Evolutionary conservation across 768 basidiomycete genomes (phyloP).

Genomic region (Pholiota microspora): DNA sequence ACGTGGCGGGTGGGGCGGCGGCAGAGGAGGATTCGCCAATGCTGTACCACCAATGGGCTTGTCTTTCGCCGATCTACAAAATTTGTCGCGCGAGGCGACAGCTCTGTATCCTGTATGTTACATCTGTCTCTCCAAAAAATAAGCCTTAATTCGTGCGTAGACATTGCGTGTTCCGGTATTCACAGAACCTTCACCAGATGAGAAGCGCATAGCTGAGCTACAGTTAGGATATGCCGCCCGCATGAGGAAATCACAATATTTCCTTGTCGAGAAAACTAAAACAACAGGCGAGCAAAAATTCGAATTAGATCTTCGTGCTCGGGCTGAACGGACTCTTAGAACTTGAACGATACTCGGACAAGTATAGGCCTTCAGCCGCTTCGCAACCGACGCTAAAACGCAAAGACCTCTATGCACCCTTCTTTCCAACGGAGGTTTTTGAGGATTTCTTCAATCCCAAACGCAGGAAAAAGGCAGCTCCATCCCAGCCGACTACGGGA

Average conservation of each 20-base stretch:
- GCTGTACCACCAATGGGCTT: constrained; percentile 74
- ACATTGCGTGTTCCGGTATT: constrained; percentile 67
- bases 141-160: constrained; percentile 35
- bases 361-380: constrained; percentile 63
- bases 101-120: constrained; percentile 77
- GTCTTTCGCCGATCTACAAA: constrained; percentile 76
- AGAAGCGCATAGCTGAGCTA: constrained; percentile 61
- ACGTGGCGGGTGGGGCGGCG: constrained; percentile 35
- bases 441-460: constrained; percentile 79
- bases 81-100: constrained; percentile 71
- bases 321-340: constrained; percentile 39
- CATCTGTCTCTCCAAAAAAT: constrained; percentile 19
- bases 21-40: constrained; percentile 54
- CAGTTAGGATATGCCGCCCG: constrained; percentile 68
- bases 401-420: constrained; percentile 67
- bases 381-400: constrained; percentile 67
- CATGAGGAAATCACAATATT: constrained; percentile 70
- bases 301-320: neutral
- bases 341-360: constrained; percentile 80
- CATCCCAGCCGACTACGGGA: constrained; percentile 12
- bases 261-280: constrained; percentile 68
- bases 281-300: constrained; percentile 42
- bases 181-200: constrained; percentile 61
- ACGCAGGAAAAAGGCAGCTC: constrained; percentile 52
- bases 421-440: constrained; percentile 77